Base-by-base conservation (phyloP, 148 eudicot species). In the Diospyros kaki region DNA sequence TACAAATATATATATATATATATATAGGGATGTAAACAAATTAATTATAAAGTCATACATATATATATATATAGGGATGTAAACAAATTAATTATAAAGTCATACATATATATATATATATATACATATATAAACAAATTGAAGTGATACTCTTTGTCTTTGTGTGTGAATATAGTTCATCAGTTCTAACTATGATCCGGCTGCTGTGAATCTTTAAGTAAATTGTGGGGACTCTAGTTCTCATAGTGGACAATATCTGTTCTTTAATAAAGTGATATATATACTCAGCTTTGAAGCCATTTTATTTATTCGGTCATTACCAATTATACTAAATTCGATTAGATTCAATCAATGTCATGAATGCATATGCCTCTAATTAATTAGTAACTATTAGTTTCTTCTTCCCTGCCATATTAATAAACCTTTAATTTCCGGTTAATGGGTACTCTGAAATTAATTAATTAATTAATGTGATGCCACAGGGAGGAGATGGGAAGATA, bases 401-500 rank as follows among this genome's bases (percentile, higher is more conserved):
- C 28, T 28, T 28, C 28, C 28, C 0, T 0, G 28, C 28, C 28
- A 28, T 28, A 53, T 2, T 9, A 8, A 62, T 2, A 6, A 9
- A 2, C 41, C 15, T 0, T 38, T 17, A 4, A 2, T 64, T 42
- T 64, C 52, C 39, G 39, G 6, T 28, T 28, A 11, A 11, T 38
- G 18, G 39, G 10, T 53, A 4, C 39, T 1, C 42, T 64, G 48
- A 13, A 28, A 28, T 28, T 28, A 28, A 28, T 28, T 28, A 28
- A 28, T 28, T 28, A 8, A 48, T 48, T 48, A 39, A 74, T 51
- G 44, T 73, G 7, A 4, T 69, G 64, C 52, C 8, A 53, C 84
- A 90, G 94, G 73, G 73, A 85, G 54, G 72, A 83, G 40, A 82
- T 88, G 89, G 90, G 92, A 14, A 59, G 66, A 18, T 88, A 75